Evolutionary conservation across 1,139 yeast species (phyloP).

Genomic region (Debaryomyces udenii): DNA sequence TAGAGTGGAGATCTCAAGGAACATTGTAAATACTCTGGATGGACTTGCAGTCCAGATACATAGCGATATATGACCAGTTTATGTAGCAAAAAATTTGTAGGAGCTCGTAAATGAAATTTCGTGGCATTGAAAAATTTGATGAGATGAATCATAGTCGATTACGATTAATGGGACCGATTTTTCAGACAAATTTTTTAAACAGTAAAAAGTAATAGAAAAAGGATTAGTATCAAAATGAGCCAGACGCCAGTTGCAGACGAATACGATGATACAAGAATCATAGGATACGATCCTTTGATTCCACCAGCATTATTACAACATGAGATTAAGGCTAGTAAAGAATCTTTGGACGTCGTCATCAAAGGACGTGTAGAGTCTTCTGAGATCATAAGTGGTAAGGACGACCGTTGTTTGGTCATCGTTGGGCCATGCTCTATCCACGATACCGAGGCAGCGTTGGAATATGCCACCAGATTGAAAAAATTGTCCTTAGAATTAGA

Average conservation of each 20-base stretch:
- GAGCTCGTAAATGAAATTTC: background rate
- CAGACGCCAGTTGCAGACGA: constrained; percentile 66
- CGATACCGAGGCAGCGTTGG: constrained; percentile 86
- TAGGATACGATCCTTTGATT: constrained; percentile 88
- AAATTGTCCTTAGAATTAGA: constrained; percentile 67
- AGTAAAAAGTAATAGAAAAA: too few relatives aligned
- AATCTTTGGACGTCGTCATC: constrained; percentile 67
- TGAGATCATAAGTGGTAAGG: constrained; percentile 68
- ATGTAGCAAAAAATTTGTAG: too few relatives aligned
- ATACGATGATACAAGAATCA: constrained; percentile 85
- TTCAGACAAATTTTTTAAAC: constrained; percentile 1
- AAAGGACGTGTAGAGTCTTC: constrained; percentile 77
- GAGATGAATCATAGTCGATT: background rate
- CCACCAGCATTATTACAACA: constrained; percentile 85
- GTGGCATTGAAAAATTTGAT: constrained; percentile 1
- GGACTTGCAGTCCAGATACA: too few relatives aligned
- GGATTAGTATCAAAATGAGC: constrained; percentile 30
- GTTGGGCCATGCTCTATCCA: constrained; percentile 97
- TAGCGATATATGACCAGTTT: too few relatives aligned
- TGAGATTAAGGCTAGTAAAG: constrained; percentile 70
- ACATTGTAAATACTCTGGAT: too few relatives aligned
- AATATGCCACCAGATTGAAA: constrained; percentile 75
- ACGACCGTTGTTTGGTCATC: constrained; percentile 83
- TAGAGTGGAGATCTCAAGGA: too few relatives aligned
- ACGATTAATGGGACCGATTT: background rate